Base-by-base conservation (phyloP, 306 rosid species). In the Vachellia pachyceras region DNA sequence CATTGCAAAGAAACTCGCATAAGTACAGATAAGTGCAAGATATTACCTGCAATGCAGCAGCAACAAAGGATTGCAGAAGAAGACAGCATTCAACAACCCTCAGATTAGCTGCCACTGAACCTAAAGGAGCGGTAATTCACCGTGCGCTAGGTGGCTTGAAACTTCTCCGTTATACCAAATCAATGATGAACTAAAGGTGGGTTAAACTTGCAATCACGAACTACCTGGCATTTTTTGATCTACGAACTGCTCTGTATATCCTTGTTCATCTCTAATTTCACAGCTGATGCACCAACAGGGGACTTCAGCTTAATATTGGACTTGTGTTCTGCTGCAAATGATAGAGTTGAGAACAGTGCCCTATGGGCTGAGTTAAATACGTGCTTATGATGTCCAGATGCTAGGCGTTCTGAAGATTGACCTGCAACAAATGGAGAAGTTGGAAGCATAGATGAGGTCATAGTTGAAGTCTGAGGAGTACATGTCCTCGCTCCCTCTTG, bases 271-370 rank as follows among this genome's bases (percentile, higher is more conserved):
- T 73, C 80, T 1, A 61, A 39, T 50, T 47, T 66, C 67, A 66
- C 33, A 35, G 47, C 42, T 10, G 80, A 63, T 72, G 66, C 57
- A 37, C 72, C 77, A 63, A 73, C 12, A n/a, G 85, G 69, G 46
- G 5, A 58, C 75, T 85, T 86, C 64, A 82, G 69, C 73, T 84
- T 91, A 77, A 86, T 85, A 79, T 77, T 77, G 69, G 87, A 84
- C 69, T 86, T 92, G 82, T 77, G 86, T 80, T 89, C 88, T 11
- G 92, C 87, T 14, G 97, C 97, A 86, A 93, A 95, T 71, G 94
- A 89, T 49, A 88, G 83, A 33, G 94, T 91, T 3, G 97, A 91
- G 42, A 81, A 83, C n/a, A 89, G 78, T 47, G 91, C 87, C 84
- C 78, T 92, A 79, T 90, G 90, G 64, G 86, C 81, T 57, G 91